Evolutionary conservation across 352 stramenopile species (phyloP).

Genomic region (Achlya hypogyna): DNA sequence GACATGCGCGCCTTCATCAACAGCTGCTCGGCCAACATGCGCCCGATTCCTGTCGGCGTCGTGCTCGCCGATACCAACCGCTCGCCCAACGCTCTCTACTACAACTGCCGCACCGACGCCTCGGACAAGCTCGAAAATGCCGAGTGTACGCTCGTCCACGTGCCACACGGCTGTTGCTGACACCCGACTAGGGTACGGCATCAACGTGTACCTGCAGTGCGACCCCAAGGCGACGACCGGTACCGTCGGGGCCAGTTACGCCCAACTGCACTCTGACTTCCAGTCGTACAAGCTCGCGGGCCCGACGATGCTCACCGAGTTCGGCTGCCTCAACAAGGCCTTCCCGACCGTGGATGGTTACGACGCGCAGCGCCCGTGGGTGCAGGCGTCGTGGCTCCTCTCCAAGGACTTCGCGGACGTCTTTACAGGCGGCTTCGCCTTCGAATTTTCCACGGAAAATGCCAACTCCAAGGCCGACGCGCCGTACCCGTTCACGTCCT

Average conservation of each 20-base stretch:
- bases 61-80: conserved; percentile 56
- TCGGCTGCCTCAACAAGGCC: conserved; percentile 54
- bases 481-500: conserved; percentile 63
- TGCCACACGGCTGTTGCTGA: neutral
- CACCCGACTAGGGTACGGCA: conserved; percentile 40
- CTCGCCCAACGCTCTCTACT: conserved; percentile 61
- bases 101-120: conserved; percentile 65
- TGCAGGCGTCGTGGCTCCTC: conserved; percentile 49
- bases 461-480: conserved; percentile 45
- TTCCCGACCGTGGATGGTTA: conserved; percentile 61
- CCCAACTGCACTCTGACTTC: conserved; percentile 50
- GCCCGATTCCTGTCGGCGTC: conserved; percentile 62
- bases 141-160: conserved; percentile 29
- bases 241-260: conserved; percentile 38
- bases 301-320: conserved; percentile 75
- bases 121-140: conserved; percentile 54
- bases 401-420: conserved; percentile 34
- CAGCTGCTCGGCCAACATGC: conserved; percentile 38
- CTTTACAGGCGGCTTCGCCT: conserved; percentile 64
- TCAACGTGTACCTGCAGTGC: conserved; percentile 80
- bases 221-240: conserved; percentile 28
- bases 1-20: conserved; percentile 77
- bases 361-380: conserved; percentile 47
- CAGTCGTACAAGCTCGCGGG: conserved; percentile 53
- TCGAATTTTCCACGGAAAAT: conserved; percentile 77